phyloP scores from a whole-genome alignment of 129 eudicot species.

The Rutidosis leptorrhynchoides region DNA sequence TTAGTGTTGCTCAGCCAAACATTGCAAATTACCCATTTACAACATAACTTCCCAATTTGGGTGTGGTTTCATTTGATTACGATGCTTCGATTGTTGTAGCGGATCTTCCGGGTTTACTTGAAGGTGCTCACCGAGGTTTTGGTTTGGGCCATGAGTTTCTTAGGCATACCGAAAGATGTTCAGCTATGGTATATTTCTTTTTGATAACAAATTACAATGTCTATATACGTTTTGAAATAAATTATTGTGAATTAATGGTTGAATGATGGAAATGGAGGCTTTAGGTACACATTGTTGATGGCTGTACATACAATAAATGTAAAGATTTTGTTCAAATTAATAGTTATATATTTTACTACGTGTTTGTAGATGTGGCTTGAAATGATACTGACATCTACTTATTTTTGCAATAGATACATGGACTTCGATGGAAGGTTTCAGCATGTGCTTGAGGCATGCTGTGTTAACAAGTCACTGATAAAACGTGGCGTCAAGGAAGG shows the following conservation, averaged over 20 bases:
- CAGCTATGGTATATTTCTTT: constrained; percentile 69
- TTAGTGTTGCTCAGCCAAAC: constrained; percentile 86
- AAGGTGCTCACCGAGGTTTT: constrained; percentile 97
- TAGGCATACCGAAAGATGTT: constrained; percentile 94
- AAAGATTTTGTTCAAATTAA: too few species aligned
- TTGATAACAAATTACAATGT: not conserved
- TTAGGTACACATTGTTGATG: constrained; percentile 94
- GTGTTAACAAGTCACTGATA: constrained; percentile 72
- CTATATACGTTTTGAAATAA: not conserved
- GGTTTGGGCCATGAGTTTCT: constrained; percentile 97
- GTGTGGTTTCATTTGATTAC: constrained; percentile 81
- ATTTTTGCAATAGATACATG: constrained; percentile 47
- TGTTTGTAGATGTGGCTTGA: not conserved
- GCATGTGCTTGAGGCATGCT: constrained; percentile 87
- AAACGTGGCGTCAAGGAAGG: constrained; percentile 97
- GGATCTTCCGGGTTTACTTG: constrained; percentile 92
- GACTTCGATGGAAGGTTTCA: constrained; percentile 95
- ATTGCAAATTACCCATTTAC: constrained; percentile 97
- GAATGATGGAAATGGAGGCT: constrained; percentile 36
- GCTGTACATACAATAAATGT: constrained; percentile 12
- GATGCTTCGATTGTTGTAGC: constrained; percentile 94
- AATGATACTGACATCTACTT: constrained; percentile 19
- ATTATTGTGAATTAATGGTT: constrained; percentile 27
- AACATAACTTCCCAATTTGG: constrained; percentile 84
- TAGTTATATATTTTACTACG: too few species aligned